Conservation (phyloP, 768 basidiomycete species). For the Epithele typhae region DNA sequence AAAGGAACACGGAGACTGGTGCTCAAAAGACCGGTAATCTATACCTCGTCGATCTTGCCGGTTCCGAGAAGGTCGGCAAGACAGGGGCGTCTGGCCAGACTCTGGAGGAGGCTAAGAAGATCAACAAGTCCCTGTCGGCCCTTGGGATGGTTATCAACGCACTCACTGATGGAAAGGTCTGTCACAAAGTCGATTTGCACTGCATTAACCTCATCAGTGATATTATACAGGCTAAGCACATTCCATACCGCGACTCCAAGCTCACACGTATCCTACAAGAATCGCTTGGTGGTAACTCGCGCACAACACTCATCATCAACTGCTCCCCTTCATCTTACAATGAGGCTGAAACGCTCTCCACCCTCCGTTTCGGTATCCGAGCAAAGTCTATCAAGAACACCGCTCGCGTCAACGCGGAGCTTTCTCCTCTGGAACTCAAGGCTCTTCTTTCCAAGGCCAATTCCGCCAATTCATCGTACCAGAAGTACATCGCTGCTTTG, state of each 20-base stretch:
- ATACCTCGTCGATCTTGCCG: constrained; percentile 96
- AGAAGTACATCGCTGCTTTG: constrained; percentile 83
- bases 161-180: constrained; percentile 89
- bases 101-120: constrained; percentile 99
- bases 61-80: constrained; percentile 99
- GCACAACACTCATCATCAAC: constrained; percentile 98
- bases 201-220: constrained; percentile 3
- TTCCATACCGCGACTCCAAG: constrained; percentile 98
- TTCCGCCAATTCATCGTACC: constrained; percentile 74
- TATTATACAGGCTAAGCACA: constrained; percentile 74
- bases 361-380: constrained; percentile 98
- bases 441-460: constrained; percentile 86
- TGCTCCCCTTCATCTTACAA: constrained; percentile 98
- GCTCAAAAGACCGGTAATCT: constrained; percentile 95
- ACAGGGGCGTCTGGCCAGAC: constrained; percentile 99
- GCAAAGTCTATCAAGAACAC: constrained; percentile 99
- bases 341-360: constrained; percentile 92
- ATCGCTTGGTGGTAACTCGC: constrained; percentile 91
- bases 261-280: constrained; percentile 99
- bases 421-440: constrained; percentile 95
- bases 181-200: constrained; percentile 1
- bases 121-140: constrained; percentile 97
- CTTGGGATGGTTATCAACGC: constrained; percentile 99
- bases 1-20: constrained; percentile 93
- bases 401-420: constrained; percentile 96